Evolutionary conservation across 306 rosid species (phyloP), one percentile per base, ranked within the genome.

Genomic region (Cicer bijugum): DNA sequence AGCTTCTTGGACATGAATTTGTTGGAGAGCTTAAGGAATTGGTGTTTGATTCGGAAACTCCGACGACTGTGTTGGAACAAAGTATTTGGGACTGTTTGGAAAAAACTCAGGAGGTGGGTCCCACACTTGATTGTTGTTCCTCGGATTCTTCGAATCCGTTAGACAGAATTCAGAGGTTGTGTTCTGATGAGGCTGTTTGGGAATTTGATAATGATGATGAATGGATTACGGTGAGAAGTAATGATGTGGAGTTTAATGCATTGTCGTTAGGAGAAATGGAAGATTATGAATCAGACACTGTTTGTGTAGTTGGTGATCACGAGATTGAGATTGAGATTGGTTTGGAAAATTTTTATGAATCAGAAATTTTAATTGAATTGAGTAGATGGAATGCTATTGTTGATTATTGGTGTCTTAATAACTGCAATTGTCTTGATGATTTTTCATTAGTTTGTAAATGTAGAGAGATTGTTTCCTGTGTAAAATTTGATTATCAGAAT

Each of bases 221-320:
- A 39, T 91, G 99, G 99, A 53, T 82, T 42, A 87, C 88, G 0
- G 96, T 94, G 20, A 89, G 97, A 86, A 82, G 81, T 79, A 72
- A 74, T 28, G 69, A 38, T 4, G 17, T 75, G 10, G 74, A 73
- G 20, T 48, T 60, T 56, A 78, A 64, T 16, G 65, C 62, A 7
- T 37, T 71, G 50, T 40, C 75, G 3, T 7, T 72, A 52, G 82
- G 44, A 17, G 43, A 61, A 50, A 50, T 58, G 3, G 46, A 53
- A 17, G 47, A 20, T 56, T 12, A 7, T 71, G 77, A 74, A 12
- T 17, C 60, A n/a, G 78, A 56, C 28, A 72, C 51, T 9, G 57
- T 16, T 66, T 23, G 57, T 12, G 73, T 60, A 43, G 9, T 38
- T 39, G 1, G 45, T 53, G 75, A 28, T 42, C 17, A 61, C 19